Base-by-base conservation (phyloP, 2,329 filamentous ascomycete species). In the Aspergillaceae sp. region DNA sequence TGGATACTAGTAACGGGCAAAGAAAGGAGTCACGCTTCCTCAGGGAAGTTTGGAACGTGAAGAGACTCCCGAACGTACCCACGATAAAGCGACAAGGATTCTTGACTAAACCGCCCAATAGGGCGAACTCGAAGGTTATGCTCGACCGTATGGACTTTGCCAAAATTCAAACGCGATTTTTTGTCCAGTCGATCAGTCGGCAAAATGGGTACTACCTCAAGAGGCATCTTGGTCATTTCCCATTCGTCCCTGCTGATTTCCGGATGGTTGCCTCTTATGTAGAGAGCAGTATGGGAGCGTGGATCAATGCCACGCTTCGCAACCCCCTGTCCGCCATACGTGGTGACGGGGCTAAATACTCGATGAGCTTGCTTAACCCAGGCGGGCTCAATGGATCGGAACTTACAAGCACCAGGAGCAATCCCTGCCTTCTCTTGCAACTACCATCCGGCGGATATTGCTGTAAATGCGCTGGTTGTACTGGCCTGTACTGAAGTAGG, bases 41-140 rank as follows among this genome's bases (percentile, higher is more conserved):
- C 19, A 19, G 19, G 19, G 19, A 19, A 19, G 19, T 19, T 19
- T 33, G 7, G 30, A 33, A 3, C 30, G 30, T 8, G n/a, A 34
- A n/a, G 7, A 34, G 7, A 34, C 9, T 9, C 33, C 9, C 34
- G n/a, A 5, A 36, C 7, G 3, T 11, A 7, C 34, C 34, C 8
- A 36, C 34, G 34, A 11, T n/a, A 34, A 34, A 33, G 10, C 30
- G 9, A 28, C 10, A 47, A 56, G 5, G 64, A 63, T 3, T 43
- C n/a, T 1, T 44, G 10, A 4, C 51, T 53, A 3, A 73, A 59
- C 7, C 47, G 50, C 0, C 71, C 70, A 4, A 73, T 51, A 1
- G 68, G 58, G 19, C 65, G 64, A 1, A 70, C 67, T 43, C 67
- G 71, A 34, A 69, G 55, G 44, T 73, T 71, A 45, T 70, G 64